Evolutionary conservation across 2,329 filamentous ascomycete species (phyloP).

Genomic region (Venturia aucupariae): DNA sequence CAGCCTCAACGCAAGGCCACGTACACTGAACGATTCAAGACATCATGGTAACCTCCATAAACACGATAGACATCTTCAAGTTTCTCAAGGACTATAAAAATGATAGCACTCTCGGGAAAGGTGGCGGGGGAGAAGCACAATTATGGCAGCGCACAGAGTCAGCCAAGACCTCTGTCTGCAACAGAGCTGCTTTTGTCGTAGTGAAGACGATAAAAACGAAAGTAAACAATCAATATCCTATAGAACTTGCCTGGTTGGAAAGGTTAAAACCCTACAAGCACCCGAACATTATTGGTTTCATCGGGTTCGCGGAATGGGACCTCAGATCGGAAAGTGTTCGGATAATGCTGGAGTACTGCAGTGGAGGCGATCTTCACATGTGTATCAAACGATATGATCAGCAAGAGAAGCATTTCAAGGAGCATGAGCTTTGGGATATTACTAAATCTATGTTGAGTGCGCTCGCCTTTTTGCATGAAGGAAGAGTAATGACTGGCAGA

Average conservation of each 20-base stretch:
- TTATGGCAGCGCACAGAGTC: constrained; percentile 1
- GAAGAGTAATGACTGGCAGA: not conserved
- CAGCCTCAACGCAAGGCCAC: not conserved
- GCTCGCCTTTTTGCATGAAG: not conserved
- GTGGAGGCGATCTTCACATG: not conserved
- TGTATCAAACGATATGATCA: not conserved
- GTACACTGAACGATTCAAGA: not conserved
- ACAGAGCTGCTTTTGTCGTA: not conserved
- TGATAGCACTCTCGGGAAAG: not conserved
- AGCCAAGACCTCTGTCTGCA: not conserved
- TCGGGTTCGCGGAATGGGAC: not conserved
- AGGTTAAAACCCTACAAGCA: not conserved
- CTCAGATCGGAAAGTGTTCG: not conserved
- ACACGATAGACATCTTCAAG: not conserved
- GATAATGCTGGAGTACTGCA: constrained; percentile 9
- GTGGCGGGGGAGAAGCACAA: not conserved
- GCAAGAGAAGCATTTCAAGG: not conserved
- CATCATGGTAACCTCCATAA: not conserved
- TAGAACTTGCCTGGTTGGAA: not conserved
- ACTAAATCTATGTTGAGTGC: not conserved
- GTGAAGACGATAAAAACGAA: not conserved
- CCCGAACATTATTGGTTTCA: not conserved
- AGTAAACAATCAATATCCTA: not conserved
- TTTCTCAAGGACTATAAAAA: constrained; percentile 1
- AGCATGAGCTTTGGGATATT: constrained; percentile 7